These are phyloP conservation scores for Ganoderma meredithae DNA, from an alignment of 1,284 basidiomycete genomes.

Conservation along the genomic window DNA sequence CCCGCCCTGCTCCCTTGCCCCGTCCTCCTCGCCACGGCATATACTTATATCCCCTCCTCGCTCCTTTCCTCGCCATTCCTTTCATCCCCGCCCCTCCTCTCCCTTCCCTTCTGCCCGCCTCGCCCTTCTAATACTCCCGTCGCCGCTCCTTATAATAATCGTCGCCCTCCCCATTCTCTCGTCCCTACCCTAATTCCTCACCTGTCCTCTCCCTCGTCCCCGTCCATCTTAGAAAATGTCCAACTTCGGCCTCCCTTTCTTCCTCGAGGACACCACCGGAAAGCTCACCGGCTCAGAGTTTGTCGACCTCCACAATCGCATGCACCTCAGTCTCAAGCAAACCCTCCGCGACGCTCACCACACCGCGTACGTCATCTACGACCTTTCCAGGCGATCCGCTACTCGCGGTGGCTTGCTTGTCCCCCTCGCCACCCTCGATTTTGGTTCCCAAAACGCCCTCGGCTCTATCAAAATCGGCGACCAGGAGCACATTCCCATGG, in stretches of 20 bases:
- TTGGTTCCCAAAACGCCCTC: slow-evolving; percentile 55
- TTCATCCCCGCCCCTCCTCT: neutral
- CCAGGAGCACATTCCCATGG: slow-evolving; percentile 53
- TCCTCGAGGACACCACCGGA: slow-evolving; percentile 70
- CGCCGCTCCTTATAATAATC: slow-evolving; percentile 10
- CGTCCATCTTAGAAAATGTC: slow-evolving; percentile 43
- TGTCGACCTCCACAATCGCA: slow-evolving; percentile 66
- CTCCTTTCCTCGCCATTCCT: neutral
- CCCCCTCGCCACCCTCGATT: slow-evolving; percentile 58
- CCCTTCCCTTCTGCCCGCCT: neutral
- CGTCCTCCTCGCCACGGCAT: neutral
- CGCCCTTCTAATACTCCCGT: slow-evolving; percentile 10
- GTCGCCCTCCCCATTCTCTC: slow-evolving; percentile 3
- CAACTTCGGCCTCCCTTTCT: slow-evolving; percentile 60
- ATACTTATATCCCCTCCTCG: neutral
- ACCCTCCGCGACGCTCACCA: slow-evolving; percentile 51
- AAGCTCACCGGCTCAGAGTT: slow-evolving; percentile 60
- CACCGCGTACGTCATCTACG: slow-evolving; percentile 61
- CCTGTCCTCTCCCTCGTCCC: too few relatives aligned
- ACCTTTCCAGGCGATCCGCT: slow-evolving; percentile 36
- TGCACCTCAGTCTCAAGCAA: slow-evolving; percentile 56
- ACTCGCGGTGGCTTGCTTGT: slow-evolving; percentile 38
- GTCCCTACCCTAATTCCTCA: neutral
- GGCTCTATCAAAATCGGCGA: slow-evolving; percentile 57
- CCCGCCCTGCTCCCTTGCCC: neutral